phyloP scores from a whole-genome alignment of 169 alveolate genomes.

The Cryptosporidium tyzzeri region DNA sequence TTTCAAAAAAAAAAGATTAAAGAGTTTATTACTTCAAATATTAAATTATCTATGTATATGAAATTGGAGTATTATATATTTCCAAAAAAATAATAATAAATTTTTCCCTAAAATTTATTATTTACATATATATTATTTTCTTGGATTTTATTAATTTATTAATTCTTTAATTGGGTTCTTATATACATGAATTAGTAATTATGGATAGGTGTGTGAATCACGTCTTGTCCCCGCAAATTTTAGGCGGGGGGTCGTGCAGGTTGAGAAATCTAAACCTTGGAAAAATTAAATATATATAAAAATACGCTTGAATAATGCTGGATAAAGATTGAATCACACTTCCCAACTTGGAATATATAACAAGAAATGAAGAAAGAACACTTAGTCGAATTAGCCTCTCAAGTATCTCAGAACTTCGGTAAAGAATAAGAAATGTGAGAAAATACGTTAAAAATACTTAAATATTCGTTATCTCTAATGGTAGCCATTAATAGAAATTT shows the following conservation, averaged over 20 bases:
- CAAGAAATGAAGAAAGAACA: no score
- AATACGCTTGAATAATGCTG: not conserved
- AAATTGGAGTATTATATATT: not conserved
- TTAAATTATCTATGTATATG: not conserved
- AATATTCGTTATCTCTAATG: conserved; percentile 2
- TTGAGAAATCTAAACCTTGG: conserved; percentile 1
- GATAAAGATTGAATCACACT: not conserved
- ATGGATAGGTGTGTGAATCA: conserved; percentile 74
- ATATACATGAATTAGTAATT: conserved; percentile 51
- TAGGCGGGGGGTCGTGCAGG: conserved; percentile 59
- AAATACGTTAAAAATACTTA: conserved; percentile 11
- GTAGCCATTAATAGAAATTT: conserved; percentile 8
- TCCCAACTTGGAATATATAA: not conserved
- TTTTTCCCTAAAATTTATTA: not conserved
- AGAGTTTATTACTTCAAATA: not conserved
- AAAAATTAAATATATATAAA: not conserved
- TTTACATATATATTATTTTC: not conserved
- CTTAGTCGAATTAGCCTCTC: no score
- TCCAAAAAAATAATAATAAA: not conserved
- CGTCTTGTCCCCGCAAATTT: conserved; percentile 16
- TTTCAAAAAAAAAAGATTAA: not conserved
- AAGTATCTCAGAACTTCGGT: not conserved
- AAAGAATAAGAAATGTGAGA: not conserved
- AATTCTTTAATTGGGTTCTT: not conserved
- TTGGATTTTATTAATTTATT: not conserved